Evolutionary conservation across 2,329 filamentous ascomycete genomes (phyloP).

Genomic region (Diaporthe nobilis): DNA sequence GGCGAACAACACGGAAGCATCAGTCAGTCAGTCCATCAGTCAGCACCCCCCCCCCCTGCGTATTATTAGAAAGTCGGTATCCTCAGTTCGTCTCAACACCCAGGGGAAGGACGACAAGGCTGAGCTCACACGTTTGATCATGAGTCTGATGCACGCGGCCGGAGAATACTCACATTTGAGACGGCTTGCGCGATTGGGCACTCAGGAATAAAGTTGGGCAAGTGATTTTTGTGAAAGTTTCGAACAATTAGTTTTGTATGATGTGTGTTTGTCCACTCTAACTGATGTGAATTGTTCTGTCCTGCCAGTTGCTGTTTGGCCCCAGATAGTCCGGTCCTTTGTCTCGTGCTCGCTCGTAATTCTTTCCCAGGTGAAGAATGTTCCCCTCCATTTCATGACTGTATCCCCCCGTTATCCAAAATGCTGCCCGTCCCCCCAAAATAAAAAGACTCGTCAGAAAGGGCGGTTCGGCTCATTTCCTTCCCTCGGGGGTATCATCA

Average conservation of each 20-base stretch:
- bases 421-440: constrained; percentile 11
- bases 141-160: background rate
- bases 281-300: constrained; percentile 28
- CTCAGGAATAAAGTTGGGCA: background rate
- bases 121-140: constrained; percentile 16
- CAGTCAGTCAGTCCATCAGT: constrained; percentile 6
- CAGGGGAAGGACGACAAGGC: constrained; percentile 1
- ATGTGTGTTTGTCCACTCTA: constrained; percentile 31
- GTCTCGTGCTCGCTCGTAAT: constrained; percentile 38
- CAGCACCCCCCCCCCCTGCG: background rate
- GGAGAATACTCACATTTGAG: background rate
- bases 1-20: constrained; percentile 10
- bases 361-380: background rate
- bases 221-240: background rate
- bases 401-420: constrained; percentile 5
- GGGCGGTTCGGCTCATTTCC: constrained; percentile 35
- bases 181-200: background rate
- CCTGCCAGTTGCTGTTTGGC: background rate
- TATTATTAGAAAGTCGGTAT: constrained; percentile 21
- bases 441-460: constrained; percentile 19
- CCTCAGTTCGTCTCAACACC: constrained; percentile 21
- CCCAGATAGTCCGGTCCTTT: constrained; percentile 23
- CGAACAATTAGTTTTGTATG: constrained; percentile 32
- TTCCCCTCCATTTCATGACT: constrained; percentile 17
- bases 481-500: constrained; percentile 42